Evolutionary conservation across 2,329 filamentous ascomycete species (phyloP).

Genomic region (Plenodomus biglobosus): DNA sequence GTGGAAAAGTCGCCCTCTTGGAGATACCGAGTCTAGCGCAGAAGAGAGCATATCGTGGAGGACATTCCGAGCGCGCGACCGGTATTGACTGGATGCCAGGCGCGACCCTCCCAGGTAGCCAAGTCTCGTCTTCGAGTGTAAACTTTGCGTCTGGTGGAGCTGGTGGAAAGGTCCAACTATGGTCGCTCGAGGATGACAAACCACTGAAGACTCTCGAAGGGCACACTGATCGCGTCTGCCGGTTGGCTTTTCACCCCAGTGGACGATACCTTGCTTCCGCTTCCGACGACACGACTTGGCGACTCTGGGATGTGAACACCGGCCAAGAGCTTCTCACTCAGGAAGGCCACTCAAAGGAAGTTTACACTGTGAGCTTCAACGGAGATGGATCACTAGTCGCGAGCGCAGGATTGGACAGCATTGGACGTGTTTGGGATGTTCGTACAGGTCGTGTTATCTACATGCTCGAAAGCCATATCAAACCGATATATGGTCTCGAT

Average conservation of each 20-base stretch:
- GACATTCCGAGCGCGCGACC: constrained; percentile 85
- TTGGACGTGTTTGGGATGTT: constrained; percentile 93
- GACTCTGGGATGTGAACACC: constrained; percentile 89
- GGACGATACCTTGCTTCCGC: constrained; percentile 88
- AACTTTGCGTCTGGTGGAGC: constrained; percentile 91
- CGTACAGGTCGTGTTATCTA: constrained; percentile 91
- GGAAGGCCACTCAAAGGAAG: constrained; percentile 91
- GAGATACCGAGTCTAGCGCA: constrained; percentile 80
- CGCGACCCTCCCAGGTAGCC: constrained; percentile 70
- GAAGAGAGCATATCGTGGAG: constrained; percentile 70
- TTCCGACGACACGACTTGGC: constrained; percentile 95
- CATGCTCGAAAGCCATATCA: constrained; percentile 91
- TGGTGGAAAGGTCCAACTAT: constrained; percentile 83
- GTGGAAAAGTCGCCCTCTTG: constrained; percentile 82
- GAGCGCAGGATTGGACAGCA: constrained; percentile 90
- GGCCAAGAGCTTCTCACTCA: constrained; percentile 82
- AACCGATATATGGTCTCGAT: constrained; percentile 89
- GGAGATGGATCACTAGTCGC: constrained; percentile 86
- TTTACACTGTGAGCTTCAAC: constrained; percentile 89
- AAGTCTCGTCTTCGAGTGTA: constrained; percentile 69
- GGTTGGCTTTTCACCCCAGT: constrained; percentile 92
- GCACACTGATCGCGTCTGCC: constrained; percentile 83
- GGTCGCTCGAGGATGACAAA: constrained; percentile 84
- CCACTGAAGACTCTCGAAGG: constrained; percentile 80
- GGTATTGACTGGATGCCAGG: constrained; percentile 89